phyloP scores from a whole-genome alignment of 2,329 filamentous ascomycete genomes.

The Ceratocystis albifundus region DNA sequence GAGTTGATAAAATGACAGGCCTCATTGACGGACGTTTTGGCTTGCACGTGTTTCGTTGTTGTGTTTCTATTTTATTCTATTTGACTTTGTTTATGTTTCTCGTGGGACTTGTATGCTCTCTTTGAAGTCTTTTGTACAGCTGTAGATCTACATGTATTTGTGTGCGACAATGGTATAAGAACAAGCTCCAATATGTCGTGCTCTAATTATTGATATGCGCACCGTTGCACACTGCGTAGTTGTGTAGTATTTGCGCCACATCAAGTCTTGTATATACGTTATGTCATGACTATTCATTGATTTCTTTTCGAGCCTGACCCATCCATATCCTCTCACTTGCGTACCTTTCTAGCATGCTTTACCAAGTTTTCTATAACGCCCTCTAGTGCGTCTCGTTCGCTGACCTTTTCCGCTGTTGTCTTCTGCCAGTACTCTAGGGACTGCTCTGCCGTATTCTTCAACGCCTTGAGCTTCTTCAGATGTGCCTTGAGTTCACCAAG shows the following conservation, averaged over 20 bases:
- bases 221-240: neutral
- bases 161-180: too few species aligned
- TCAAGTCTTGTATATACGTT: neutral
- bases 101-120: neutral
- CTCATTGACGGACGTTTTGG: neutral
- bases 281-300: neutral
- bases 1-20: neutral
- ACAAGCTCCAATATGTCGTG: too few species aligned
- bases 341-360: conserved; percentile 74
- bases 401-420: conserved; percentile 71
- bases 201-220: too few species aligned
- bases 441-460: conserved; percentile 61
- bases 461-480: conserved; percentile 53
- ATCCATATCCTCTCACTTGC: conserved; percentile 45
- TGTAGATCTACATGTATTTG: too few species aligned
- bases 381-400: conserved; percentile 87
- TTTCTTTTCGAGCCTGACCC: neutral
- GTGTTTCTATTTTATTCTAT: too few species aligned
- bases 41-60: too few species aligned
- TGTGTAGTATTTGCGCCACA: neutral
- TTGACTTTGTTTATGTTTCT: neutral
- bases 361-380: conserved; percentile 95
- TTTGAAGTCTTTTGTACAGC: too few species aligned
- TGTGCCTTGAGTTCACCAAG: conserved; percentile 64
- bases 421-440: conserved; percentile 83